Base-by-base conservation (phyloP, 306 rosid species). In the Arachis hypogaea region DNA sequence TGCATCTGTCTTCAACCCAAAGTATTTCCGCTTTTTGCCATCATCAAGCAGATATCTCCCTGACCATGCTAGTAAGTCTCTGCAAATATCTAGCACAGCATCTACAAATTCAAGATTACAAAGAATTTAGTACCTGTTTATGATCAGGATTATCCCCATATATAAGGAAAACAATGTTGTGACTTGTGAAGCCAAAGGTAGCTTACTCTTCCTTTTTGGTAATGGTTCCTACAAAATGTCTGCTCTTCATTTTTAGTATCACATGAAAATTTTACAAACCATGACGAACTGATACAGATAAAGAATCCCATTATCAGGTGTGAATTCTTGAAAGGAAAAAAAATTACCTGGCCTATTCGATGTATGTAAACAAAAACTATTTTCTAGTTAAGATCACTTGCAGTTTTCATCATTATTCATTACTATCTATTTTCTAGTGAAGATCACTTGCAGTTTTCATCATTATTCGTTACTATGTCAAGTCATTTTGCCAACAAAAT, bases 341-440 rank as follows among this genome's bases (percentile, higher is more conserved):
- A 43, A 49, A 11, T 69, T 72, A 90, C 97, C 81, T 83, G 90
- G 56, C 99, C 97, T 3, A 93, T 85, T 68, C 92, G 79, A 71
- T 94, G 97, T 70, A 92, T 84, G 75, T 94, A 94, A 77, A 94
- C 96, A 69, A 88, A 94, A 6, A 94, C 97, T 11, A 94, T 61
- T 82, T 94, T 94, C 97, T 96, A 92, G 85, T 94, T 97, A 85
- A 94, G 96, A 85, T 94, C 99, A 47, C 99, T 98, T 94, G 78
- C 81, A 77, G 40, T 66, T 45, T 57, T 30, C 33, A 50, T n/a
- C 36, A 73, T 47, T 52, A 29, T 22, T 22, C 28, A 22, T 22
- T 22, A 22, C 28, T 22, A 22, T 22, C 28, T 22, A 22, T 22
- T 22, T 29, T 11, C 38, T 7, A 46, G 60, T n/a, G 1, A 12